A percentile compares a stretch with the other conserved stretches of the same genome.
Conservation (phyloP, 2,329 filamentous ascomycete genomes). For the Alternaria ethzedia region DNA sequence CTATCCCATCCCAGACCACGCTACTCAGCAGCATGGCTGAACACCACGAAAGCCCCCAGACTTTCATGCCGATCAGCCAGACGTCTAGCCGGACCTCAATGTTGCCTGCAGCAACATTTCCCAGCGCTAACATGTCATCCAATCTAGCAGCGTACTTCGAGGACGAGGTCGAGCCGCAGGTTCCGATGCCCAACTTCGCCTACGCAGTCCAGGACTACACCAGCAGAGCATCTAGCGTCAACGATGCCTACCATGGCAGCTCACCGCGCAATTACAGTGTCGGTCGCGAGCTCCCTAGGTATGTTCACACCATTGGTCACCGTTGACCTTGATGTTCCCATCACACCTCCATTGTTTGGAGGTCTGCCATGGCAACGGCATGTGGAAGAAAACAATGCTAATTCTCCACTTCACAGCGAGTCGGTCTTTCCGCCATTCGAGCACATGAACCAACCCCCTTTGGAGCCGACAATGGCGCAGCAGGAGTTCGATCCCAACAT, state of each 20-base stretch:
- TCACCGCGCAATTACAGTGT: constrained; percentile 6
- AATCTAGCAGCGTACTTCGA: not conserved
- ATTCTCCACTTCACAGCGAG: not conserved
- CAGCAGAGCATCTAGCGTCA: not conserved
- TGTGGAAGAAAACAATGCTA: not conserved
- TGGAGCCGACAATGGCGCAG: not conserved
- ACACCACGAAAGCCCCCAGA: constrained; percentile 16
- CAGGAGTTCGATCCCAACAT: not conserved
- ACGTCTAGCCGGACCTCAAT: not conserved
- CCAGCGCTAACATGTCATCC: not conserved
- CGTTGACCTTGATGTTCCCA: not conserved
- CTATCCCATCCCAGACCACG: not conserved
- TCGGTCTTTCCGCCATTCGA: not conserved
- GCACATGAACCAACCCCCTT: not conserved
- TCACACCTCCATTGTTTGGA: constrained; percentile 17
- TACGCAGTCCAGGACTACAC: not conserved
- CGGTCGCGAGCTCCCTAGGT: not conserved
- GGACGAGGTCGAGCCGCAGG: not conserved
- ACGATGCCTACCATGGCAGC: not conserved
- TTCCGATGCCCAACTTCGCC: not conserved
- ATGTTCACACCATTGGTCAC: not conserved
- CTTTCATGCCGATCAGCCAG: not conserved
- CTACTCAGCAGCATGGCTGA: constrained; percentile 1
- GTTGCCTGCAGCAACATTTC: not conserved
- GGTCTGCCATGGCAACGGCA: constrained; percentile 16